Evolutionary conservation across 176 grass and related monocot genomes (phyloP), one percentile per base, ranked within the genome.

Genomic region (Sorghum bicolor): DNA sequence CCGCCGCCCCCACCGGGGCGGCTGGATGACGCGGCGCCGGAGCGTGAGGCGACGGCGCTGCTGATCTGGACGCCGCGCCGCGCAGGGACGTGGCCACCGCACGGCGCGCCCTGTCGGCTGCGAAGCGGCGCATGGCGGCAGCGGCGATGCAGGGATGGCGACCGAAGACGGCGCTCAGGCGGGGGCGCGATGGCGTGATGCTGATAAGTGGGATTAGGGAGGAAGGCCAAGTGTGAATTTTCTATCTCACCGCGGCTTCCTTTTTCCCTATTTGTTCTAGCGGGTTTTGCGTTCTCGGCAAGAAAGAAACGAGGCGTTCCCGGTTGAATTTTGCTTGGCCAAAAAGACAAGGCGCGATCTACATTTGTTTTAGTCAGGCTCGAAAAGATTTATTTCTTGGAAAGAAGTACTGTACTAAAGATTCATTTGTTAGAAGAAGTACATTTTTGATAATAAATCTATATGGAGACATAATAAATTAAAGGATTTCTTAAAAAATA

Each of bases 91-190:
- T 70, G 39, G 70, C 78, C 84, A 89, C 36, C 43, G 74, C 80
- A 39, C 92, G 81, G 39, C 82, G 87, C 64, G 87, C 83, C 90
- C 50, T 85, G 80, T 94, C 92, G 70, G 86, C 39, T 39, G 53
- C 72, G 82, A 87, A 92, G 71, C 92, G 92, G 67, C 89, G 89
- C 92, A 92, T 94, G 87, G 84, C 8, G 34, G 45, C 64, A 22
- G 83, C 55, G 53, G 40, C 26, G 32, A 62, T 8, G 75, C 19
- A 1, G 60, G 67, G 67, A 70, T 50, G 16, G 65, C 36, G 64
- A 60, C 57, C 72, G 73, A 12, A 20, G 45, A 1, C 44, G 73
- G 5, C 47, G 72, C 45, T 75, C 8, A 4, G 36, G 70, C 37
- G 39, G 45, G 22, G 6, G 39, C 24, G 15, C 10, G 41, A 10